A percentile compares a stretch with the other conserved stretches of the same genome.
Evolutionary conservation across 768 basidiomycete genomes (phyloP).

Genomic region (Mycena maculata): DNA sequence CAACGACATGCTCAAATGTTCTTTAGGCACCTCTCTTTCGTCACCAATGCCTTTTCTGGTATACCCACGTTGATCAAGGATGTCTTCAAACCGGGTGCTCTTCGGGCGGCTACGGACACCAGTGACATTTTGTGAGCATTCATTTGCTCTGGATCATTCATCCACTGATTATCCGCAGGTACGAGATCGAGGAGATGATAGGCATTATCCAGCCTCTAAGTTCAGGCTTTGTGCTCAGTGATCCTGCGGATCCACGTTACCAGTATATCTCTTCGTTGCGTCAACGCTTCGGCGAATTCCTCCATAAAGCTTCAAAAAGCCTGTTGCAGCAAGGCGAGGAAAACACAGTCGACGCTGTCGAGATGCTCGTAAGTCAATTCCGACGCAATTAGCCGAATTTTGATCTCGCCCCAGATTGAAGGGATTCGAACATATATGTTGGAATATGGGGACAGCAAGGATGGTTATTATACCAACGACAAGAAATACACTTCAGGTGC

Average conservation of each 20-base stretch:
- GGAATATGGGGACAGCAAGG: conserved; percentile 79
- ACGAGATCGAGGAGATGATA: conserved; percentile 36
- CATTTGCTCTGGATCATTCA: neutral
- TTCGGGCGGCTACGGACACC: conserved; percentile 54
- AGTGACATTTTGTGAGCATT: conserved; percentile 75
- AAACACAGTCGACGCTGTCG: conserved; percentile 84
- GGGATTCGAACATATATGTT: conserved; percentile 79
- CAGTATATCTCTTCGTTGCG: conserved; percentile 68
- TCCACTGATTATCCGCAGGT: conserved; percentile 2
- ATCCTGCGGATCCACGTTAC: conserved; percentile 73
- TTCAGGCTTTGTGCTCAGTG: conserved; percentile 75
- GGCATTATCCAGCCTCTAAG: conserved; percentile 68
- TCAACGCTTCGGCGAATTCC: conserved; percentile 71
- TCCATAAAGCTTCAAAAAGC: conserved; percentile 77
- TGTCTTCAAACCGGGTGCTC: conserved; percentile 60
- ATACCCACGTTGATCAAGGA: conserved; percentile 76
- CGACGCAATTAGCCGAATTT: neutral
- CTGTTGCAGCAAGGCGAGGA: conserved; percentile 81
- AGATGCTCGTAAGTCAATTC: conserved; percentile 65
- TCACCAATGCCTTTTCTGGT: conserved; percentile 81
- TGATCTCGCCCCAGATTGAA: conserved; percentile 57
- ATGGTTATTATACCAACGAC: conserved; percentile 42
- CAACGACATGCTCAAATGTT: neutral
- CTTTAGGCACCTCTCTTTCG: conserved; percentile 71
- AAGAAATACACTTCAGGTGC: conserved; percentile 29